These are phyloP conservation scores for Parastagonospora avenae DNA, from an alignment of 2,329 filamentous ascomycete species.

Conservation along the genomic window DNA sequence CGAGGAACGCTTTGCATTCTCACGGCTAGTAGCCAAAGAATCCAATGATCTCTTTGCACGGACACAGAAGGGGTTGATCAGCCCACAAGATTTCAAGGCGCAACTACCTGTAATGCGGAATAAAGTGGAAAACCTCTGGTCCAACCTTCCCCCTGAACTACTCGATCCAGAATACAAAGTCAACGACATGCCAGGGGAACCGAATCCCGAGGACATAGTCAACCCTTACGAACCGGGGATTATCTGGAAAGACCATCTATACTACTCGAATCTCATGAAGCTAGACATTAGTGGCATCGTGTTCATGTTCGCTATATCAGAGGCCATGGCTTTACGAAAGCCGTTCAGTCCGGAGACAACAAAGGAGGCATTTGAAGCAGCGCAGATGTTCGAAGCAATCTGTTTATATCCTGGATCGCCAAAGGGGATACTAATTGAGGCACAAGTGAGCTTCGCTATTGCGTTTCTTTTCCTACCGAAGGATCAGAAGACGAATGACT, in stretches of 20 bases:
- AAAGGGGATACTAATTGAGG: constrained; percentile 71
- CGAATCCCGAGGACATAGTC: constrained; percentile 69
- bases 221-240: constrained; percentile 74
- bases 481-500: constrained; percentile 73
- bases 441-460: constrained; percentile 78
- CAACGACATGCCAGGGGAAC: constrained; percentile 63
- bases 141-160: constrained; percentile 65
- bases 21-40: constrained; percentile 77
- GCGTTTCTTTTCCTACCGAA: constrained; percentile 79
- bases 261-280: constrained; percentile 73
- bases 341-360: constrained; percentile 60
- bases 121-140: constrained; percentile 50
- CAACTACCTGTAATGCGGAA: constrained; percentile 59
- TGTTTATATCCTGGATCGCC: constrained; percentile 73
- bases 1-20: constrained; percentile 67
- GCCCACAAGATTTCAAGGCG: constrained; percentile 65
- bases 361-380: constrained; percentile 69
- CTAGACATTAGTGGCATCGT: constrained; percentile 80
- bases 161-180: constrained; percentile 67
- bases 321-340: constrained; percentile 62
- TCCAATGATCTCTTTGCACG: constrained; percentile 78
- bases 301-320: constrained; percentile 80
- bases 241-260: constrained; percentile 68
- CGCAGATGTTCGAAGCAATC: constrained; percentile 79
- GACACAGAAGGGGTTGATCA: constrained; percentile 67